A percentile compares a stretch with the other conserved stretches of the same genome.
Conservation (phyloP, 148 eudicot genomes). For the Oxyria digyna region DNA sequence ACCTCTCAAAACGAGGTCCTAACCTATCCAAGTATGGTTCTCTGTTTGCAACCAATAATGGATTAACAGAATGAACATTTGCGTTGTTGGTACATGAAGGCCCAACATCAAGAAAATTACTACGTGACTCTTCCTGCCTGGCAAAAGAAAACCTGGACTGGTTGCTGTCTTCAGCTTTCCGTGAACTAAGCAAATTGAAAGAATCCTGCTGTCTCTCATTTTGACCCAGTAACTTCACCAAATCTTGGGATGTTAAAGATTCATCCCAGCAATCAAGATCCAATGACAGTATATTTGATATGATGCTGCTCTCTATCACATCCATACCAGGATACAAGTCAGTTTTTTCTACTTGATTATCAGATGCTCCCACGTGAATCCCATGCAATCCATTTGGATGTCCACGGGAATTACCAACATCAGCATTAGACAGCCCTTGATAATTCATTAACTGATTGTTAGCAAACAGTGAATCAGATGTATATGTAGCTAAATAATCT, state of each 20-base stretch:
- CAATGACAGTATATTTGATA: slow-evolving; percentile 75
- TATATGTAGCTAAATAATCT: slow-evolving; percentile 15
- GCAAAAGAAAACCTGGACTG: slow-evolving; percentile 98
- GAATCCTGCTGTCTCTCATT: slow-evolving; percentile 43
- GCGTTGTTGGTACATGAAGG: slow-evolving; percentile 26
- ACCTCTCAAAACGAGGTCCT: slow-evolving; percentile 36
- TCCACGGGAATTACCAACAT: slow-evolving; percentile 22
- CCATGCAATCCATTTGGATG: slow-evolving; percentile 24
- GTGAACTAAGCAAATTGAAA: slow-evolving; percentile 28
- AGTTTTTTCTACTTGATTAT: slow-evolving; percentile 20
- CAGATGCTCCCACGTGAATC: slow-evolving; percentile 30
- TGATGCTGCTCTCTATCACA: slow-evolving; percentile 70
- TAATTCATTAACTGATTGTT: slow-evolving; percentile 33
- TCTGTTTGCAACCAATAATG: slow-evolving; percentile 29
- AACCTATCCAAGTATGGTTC: slow-evolving; percentile 24
- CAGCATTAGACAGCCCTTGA: slow-evolving; percentile 16
- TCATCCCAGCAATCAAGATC: slow-evolving; percentile 84
- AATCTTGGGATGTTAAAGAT: slow-evolving; percentile 58
- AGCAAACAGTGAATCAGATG: slow-evolving; percentile 23
- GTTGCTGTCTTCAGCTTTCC: slow-evolving; percentile 57
- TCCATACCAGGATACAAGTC: slow-evolving; percentile 27
- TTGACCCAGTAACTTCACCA: slow-evolving; percentile 60
- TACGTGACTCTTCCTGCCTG: slow-evolving; percentile 55
- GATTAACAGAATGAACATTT: slow-evolving; percentile 25
- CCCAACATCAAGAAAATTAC: slow-evolving; percentile 22